These are phyloP conservation scores for Stephania cephalantha DNA, from an alignment of 164 flowering plant species.

Conservation along the genomic window DNA sequence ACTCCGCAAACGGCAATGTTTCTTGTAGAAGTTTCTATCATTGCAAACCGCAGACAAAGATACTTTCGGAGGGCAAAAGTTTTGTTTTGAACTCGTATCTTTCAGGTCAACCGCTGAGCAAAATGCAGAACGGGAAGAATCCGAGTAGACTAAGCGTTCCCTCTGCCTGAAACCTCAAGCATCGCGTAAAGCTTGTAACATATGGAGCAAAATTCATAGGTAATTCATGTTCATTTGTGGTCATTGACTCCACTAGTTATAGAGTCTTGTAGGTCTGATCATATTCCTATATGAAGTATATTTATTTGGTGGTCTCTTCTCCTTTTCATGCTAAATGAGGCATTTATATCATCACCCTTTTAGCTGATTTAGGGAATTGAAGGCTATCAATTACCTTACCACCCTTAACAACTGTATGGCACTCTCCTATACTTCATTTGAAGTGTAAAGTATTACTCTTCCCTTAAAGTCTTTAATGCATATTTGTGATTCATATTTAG, in stretches of 20 bases:
- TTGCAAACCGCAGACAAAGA: constrained; percentile 36
- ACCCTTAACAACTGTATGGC: background rate
- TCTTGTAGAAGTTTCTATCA: constrained; percentile 42
- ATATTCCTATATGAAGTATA: background rate
- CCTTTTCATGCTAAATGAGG: background rate
- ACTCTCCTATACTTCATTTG: too few species aligned
- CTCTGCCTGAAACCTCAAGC: constrained; percentile 14
- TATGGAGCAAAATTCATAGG: constrained; percentile 30
- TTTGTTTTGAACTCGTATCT: constrained; percentile 34
- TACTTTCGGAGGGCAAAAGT: constrained; percentile 35
- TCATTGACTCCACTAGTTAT: background rate
- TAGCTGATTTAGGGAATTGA: background rate
- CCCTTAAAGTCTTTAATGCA: too few species aligned
- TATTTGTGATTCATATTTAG: too few species aligned
- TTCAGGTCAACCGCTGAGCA: constrained; percentile 17
- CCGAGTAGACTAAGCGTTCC: constrained; percentile 21
- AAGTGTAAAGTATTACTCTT: too few species aligned
- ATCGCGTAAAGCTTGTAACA: constrained; percentile 27
- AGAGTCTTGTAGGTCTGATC: background rate
- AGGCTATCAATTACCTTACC: background rate
- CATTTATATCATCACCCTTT: background rate
- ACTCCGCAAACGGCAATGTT: constrained; percentile 29
- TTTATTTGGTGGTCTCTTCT: background rate
- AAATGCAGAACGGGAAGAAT: constrained; percentile 15
- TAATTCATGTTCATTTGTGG: constrained; percentile 15